These are phyloP conservation scores for Ceraceosorus guamensis DNA, from an alignment of 1,284 basidiomycete genomes.

Conservation along the genomic window DNA sequence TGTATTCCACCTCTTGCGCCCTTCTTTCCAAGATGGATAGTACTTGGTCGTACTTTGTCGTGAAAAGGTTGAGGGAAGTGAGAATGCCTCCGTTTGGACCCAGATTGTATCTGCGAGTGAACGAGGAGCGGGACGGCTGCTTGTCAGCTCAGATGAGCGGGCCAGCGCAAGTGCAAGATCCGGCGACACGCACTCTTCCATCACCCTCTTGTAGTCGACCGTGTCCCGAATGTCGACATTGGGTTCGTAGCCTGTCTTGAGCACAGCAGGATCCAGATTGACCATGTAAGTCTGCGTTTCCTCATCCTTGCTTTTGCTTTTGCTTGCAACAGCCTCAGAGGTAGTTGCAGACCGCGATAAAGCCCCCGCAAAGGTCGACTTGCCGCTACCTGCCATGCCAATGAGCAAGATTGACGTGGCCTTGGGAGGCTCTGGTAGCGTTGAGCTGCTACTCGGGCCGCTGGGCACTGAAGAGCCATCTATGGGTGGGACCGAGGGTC, in stretches of 20 bases:
- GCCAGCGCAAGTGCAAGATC: background rate
- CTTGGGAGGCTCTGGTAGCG: constrained; percentile 32
- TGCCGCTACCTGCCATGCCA: constrained; percentile 90
- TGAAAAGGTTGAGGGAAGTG: constrained; percentile 94
- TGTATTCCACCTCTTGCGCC: constrained; percentile 80
- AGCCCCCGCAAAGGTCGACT: constrained; percentile 81
- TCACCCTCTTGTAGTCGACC: constrained; percentile 92
- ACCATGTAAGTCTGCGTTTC: constrained; percentile 64
- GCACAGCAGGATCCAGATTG: constrained; percentile 94
- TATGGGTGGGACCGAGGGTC: too few species aligned
- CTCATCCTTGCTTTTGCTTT: background rate
- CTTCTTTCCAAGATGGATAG: constrained; percentile 85
- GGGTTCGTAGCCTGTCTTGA: constrained; percentile 79
- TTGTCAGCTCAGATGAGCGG: background rate
- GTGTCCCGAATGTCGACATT: constrained; percentile 99
- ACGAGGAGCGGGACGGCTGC: constrained; percentile 1
- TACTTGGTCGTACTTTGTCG: constrained; percentile 98
- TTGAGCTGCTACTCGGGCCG: background rate
- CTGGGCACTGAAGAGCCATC: too few species aligned
- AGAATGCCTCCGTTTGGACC: constrained; percentile 97
- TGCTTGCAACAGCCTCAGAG: background rate
- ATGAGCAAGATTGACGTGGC: constrained; percentile 47
- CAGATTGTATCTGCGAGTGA: constrained; percentile 67
- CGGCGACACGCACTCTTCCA: constrained; percentile 67
- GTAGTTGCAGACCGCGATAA: constrained; percentile 28